Evolutionary conservation across 257 asterid species (phyloP).

Genomic region (Sherardia arvensis): DNA sequence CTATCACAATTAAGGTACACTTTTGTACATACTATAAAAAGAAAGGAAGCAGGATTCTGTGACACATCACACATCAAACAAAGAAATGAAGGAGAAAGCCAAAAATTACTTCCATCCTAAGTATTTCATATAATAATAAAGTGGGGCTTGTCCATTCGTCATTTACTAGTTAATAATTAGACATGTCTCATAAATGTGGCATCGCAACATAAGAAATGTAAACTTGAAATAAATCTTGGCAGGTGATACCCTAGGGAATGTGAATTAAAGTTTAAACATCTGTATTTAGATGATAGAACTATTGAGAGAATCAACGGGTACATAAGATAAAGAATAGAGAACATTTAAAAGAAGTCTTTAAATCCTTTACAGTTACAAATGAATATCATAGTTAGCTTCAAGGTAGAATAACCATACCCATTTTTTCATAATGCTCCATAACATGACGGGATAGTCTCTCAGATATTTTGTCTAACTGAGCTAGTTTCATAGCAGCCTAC

Average conservation of each 20-base stretch:
- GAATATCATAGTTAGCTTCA: neutral
- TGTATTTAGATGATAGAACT: neutral
- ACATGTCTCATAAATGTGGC: neutral
- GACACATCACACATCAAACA: neutral
- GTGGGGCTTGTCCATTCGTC: neutral
- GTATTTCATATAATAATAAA: neutral
- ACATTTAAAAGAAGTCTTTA: neutral
- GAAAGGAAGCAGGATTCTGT: neutral
- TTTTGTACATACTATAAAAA: neutral
- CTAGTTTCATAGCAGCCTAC: constrained; percentile 85
- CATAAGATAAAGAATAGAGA: neutral
- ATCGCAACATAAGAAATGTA: neutral
- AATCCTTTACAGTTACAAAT: neutral
- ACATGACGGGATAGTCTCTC: constrained; percentile 92
- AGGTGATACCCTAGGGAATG: neutral
- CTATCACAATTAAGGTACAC: neutral
- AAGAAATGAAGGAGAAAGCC: neutral
- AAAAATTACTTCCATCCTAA: neutral
- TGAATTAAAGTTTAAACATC: neutral
- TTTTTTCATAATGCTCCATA: constrained; percentile 96
- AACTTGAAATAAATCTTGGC: neutral
- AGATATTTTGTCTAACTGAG: constrained; percentile 79
- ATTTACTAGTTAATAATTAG: neutral
- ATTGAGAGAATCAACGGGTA: neutral
- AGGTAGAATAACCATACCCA: constrained; percentile 47